phyloP scores from a whole-genome alignment of 495 filamentous ascomycete species.

The Penicillium parvum region DNA sequence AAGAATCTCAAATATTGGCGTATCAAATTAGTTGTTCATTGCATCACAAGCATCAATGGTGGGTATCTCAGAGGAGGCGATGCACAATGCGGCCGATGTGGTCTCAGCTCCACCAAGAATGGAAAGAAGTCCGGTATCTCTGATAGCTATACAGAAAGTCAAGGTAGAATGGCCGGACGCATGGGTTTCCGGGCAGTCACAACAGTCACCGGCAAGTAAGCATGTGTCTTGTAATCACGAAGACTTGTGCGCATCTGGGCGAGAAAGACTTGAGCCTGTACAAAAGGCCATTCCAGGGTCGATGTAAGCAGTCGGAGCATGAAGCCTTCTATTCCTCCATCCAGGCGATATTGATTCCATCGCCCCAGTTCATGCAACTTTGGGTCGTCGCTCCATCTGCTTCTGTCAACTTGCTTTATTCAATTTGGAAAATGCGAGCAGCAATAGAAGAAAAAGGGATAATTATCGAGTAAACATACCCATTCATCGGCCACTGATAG shows the following conservation, averaged over 20 bases:
- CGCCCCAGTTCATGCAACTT: constrained; percentile 61
- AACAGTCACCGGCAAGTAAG: constrained; percentile 24
- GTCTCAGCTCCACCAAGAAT: too few species aligned
- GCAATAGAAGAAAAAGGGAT: too few species aligned
- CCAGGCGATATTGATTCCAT: constrained; percentile 55
- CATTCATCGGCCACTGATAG: constrained; percentile 53
- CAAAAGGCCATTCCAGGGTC: constrained; percentile 35
- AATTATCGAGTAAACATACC: too few species aligned
- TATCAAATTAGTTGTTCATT: too few species aligned
- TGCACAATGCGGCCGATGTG: too few species aligned
- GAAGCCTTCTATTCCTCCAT: constrained; percentile 56
- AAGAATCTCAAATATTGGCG: too few species aligned
- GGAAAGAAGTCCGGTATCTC: too few species aligned
- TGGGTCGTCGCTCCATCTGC: constrained; percentile 61
- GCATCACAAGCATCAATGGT: too few species aligned
- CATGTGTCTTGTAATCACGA: constrained; percentile 19
- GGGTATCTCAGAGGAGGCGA: too few species aligned
- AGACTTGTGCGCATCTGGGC: constrained; percentile 22
- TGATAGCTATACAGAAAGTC: too few species aligned
- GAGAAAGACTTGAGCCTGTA: constrained; percentile 18
- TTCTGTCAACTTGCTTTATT: constrained; percentile 9
- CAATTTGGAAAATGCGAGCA: too few species aligned
- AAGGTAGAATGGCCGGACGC: not conserved
- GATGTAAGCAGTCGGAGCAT: constrained; percentile 58
- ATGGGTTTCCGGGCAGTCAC: constrained; percentile 21